Percentiles rank a stretch among this genome's conserved stretches.
phyloP scores from a whole-genome alignment of 345 rosid genomes.

The Tarenaya hassleriana region DNA sequence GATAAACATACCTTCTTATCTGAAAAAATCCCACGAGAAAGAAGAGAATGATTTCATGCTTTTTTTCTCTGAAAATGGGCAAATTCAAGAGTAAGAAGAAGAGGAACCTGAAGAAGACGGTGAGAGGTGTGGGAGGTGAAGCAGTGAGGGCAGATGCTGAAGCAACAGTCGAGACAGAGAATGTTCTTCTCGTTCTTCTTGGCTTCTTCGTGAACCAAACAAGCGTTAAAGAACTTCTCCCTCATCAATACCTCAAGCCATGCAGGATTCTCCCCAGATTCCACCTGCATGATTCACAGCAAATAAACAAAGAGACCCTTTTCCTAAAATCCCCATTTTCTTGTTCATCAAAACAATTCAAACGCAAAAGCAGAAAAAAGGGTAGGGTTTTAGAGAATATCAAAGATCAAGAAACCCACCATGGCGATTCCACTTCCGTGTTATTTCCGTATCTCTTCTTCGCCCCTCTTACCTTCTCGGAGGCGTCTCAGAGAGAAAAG shows the following conservation, averaged over 20 bases:
- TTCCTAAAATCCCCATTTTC: too few relatives aligned
- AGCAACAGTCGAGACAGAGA: slow-evolving; percentile 71
- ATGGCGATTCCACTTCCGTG: slow-evolving; percentile 12
- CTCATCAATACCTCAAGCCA: slow-evolving; percentile 49
- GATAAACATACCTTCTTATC: slow-evolving; percentile 85
- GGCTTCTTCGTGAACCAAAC: slow-evolving; percentile 48
- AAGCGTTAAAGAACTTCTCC: slow-evolving; percentile 82
- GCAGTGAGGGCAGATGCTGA: slow-evolving; percentile 80
- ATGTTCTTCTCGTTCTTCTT: slow-evolving; percentile 86
- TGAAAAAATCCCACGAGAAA: slow-evolving; percentile 24
- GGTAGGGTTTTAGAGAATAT: too few relatives aligned
- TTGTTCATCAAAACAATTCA: background rate
- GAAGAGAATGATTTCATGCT: background rate
- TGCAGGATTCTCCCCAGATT: slow-evolving; percentile 23
- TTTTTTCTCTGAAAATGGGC: background rate
- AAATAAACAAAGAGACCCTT: slow-evolving; percentile 9
- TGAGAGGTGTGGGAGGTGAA: slow-evolving; percentile 58
- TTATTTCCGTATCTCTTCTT: background rate
- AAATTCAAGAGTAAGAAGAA: background rate
- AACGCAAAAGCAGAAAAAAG: too few relatives aligned
- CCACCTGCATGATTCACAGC: slow-evolving; percentile 7
- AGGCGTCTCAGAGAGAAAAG: background rate
- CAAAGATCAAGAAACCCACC: slow-evolving; percentile 27
- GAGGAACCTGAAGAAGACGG: slow-evolving; percentile 63
- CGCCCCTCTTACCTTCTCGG: background rate